Percentiles rank a stretch among this genome's conserved stretches.
These are phyloP conservation scores for Kodamaea ohmeri DNA, from an alignment of 1,139 yeast species.

Conservation along the genomic window DNA sequence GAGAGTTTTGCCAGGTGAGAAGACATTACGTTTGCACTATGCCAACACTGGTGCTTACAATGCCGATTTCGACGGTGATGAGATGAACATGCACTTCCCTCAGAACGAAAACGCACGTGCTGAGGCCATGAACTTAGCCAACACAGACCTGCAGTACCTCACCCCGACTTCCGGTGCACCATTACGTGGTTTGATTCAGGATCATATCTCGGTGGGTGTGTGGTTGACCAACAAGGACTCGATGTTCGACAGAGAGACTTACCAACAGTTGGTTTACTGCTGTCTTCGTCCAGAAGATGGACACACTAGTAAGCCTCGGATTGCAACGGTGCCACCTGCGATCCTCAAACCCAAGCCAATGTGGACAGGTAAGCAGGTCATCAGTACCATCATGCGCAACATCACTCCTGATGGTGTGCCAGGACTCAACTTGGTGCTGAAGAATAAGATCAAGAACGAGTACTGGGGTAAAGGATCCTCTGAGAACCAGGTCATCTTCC, in stretches of 20 bases:
- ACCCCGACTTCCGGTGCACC: conserved; percentile 99
- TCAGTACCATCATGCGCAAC: conserved; percentile 83
- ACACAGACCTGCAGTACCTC: conserved; percentile 94
- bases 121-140: conserved; percentile 91
- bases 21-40: conserved; percentile 92
- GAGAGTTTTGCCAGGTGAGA: conserved; percentile 94
- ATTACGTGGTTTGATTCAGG: conserved; percentile 97
- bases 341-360: conserved; percentile 79
- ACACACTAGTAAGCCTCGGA: conserved; percentile 72
- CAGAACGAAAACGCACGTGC: conserved; percentile 98
- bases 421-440: conserved; percentile 79
- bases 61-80: conserved; percentile 99
- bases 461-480: conserved; percentile 87
- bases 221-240: conserved; percentile 94
- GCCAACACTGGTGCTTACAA: conserved; percentile 99
- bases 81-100: conserved; percentile 99
- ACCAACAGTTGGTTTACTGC: conserved; percentile 91
- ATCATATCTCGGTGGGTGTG: conserved; percentile 98
- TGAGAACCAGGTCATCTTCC: conserved; percentile 84
- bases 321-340: conserved; percentile 87
- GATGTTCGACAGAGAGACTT: conserved; percentile 85
- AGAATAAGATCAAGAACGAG: conserved; percentile 88
- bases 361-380: conserved; percentile 99
- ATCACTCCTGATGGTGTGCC: conserved; percentile 86
- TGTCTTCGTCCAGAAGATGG: conserved; percentile 98